phyloP scores from a whole-genome alignment of 1,284 basidiomycete genomes.

The Puccinia hordei region DNA sequence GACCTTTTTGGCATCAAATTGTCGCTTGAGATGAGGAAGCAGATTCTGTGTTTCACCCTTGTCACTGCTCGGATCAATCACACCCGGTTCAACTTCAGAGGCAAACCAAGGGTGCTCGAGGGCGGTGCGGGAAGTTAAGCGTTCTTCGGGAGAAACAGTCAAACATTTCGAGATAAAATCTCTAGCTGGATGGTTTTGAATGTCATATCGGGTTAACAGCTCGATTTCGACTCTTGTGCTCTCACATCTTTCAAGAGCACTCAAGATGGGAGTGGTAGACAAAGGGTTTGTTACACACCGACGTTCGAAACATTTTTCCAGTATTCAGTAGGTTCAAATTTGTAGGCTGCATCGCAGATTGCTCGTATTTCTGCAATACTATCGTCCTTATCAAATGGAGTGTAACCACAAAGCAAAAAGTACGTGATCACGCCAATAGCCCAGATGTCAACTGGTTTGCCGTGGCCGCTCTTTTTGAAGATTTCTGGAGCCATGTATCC shows the following conservation, averaged over 20 bases:
- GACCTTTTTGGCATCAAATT: constrained; percentile 50
- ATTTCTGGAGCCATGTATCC: constrained; percentile 97
- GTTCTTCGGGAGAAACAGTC: constrained; percentile 74
- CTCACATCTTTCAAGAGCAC: not conserved
- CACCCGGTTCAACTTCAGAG: constrained; percentile 54
- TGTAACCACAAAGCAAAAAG: constrained; percentile 59
- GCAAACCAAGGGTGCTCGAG: constrained; percentile 77
- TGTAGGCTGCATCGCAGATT: constrained; percentile 86
- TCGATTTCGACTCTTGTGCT: not conserved
- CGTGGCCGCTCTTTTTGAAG: constrained; percentile 92
- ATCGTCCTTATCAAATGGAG: constrained; percentile 86
- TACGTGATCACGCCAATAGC: constrained; percentile 51
- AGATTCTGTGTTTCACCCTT: constrained; percentile 48
- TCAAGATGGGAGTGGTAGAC: not conserved
- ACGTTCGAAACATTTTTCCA: constrained; percentile 54
- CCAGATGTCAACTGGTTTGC: constrained; percentile 89
- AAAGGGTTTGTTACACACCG: constrained; percentile 57
- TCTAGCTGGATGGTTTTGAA: constrained; percentile 70
- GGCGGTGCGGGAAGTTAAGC: constrained; percentile 74
- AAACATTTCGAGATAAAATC: constrained; percentile 79
- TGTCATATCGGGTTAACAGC: constrained; percentile 60
- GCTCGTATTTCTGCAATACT: constrained; percentile 70
- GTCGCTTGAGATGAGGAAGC: constrained; percentile 43
- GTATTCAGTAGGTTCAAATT: constrained; percentile 72
- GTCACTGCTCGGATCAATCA: constrained; percentile 60